Percentiles rank a stretch among this genome's conserved stretches.
These are phyloP conservation scores for Sclerotinia nivalis DNA, from an alignment of 2,329 filamentous ascomycete species.

Conservation along the genomic window DNA sequence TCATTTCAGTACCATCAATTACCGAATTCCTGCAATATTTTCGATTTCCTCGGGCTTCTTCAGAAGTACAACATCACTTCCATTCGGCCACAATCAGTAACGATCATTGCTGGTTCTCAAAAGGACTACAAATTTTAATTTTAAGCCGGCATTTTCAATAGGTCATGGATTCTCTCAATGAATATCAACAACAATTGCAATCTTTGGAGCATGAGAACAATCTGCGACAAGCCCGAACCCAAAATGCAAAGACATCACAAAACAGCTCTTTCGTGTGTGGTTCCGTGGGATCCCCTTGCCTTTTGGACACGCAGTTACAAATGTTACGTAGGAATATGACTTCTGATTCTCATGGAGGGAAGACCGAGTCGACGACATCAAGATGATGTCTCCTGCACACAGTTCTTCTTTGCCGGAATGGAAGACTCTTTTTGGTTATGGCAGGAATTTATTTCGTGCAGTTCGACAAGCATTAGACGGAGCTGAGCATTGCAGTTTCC, in stretches of 20 bases:
- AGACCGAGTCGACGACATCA: background rate
- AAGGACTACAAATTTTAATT: background rate
- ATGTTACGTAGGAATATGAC: slow-evolving; percentile 12
- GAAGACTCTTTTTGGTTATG: background rate
- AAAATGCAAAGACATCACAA: background rate
- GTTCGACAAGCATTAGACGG: background rate
- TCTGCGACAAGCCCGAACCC: slow-evolving; percentile 5
- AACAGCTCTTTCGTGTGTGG: slow-evolving; percentile 6
- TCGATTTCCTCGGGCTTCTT: background rate
- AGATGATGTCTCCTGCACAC: background rate
- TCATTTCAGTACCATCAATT: background rate
- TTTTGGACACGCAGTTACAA: slow-evolving; percentile 9
- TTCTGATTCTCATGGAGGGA: background rate
- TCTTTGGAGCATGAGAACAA: slow-evolving; percentile 16
- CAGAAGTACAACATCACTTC: background rate
- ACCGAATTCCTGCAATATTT: background rate
- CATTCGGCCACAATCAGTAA: background rate
- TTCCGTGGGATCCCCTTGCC: slow-evolving; percentile 4
- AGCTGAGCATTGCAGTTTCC: background rate
- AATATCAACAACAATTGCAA: slow-evolving; percentile 11
- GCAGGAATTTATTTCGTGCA: background rate
- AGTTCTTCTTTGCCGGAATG: background rate
- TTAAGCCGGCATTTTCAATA: background rate
- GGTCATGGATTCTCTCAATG: slow-evolving; percentile 1
- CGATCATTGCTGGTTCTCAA: background rate